Conservation (phyloP, 257 asterid species). For the Solanum virginianum region DNA sequence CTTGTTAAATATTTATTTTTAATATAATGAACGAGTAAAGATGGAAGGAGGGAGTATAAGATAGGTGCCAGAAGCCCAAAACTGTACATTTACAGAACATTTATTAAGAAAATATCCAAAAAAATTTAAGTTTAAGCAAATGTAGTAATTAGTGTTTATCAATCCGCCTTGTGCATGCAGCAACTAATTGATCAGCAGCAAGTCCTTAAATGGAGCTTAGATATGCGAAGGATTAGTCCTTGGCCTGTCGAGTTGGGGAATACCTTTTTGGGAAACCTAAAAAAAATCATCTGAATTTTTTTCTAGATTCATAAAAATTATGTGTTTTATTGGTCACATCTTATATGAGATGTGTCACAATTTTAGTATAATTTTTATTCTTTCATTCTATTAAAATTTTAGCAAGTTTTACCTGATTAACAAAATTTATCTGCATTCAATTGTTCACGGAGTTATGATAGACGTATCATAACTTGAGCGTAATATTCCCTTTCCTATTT, state of each 20-base stretch:
- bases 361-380: background rate
- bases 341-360: background rate
- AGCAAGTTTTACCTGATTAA: too few species aligned
- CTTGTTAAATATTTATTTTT: too few species aligned
- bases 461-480: background rate
- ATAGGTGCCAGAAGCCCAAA: background rate
- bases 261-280: too few species aligned
- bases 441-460: too few species aligned
- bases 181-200: too few species aligned
- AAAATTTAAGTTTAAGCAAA: background rate
- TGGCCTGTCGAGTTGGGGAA: fast-evolving
- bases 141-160: background rate
- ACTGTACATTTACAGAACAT: background rate
- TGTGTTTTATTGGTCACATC: background rate
- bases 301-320: background rate
- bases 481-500: too few species aligned
- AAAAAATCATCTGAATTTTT: background rate
- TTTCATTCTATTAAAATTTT: too few species aligned
- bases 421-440: too few species aligned
- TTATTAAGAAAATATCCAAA: background rate
- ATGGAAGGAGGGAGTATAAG: background rate
- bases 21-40: too few species aligned
- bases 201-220: too few species aligned
- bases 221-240: too few species aligned
- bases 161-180: too few species aligned